These are phyloP conservation scores for Alternaria sp. DNA, from an alignment of 2,329 filamentous ascomycete genomes.

Conservation along the genomic window DNA sequence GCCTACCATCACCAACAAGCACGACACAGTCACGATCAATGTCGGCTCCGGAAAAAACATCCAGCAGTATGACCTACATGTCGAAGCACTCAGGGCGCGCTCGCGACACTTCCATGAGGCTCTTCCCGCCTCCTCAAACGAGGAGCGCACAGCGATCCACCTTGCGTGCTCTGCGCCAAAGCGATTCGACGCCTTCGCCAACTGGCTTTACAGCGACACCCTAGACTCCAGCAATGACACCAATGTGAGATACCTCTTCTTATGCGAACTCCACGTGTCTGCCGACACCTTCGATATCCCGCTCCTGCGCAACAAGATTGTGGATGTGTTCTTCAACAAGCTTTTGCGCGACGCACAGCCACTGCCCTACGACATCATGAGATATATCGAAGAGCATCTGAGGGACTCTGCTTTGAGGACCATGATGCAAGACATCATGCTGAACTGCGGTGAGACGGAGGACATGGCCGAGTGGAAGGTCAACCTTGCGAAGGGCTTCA, in stretches of 20 bases:
- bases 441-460: background rate
- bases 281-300: background rate
- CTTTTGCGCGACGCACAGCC: background rate
- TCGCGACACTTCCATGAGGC: background rate
- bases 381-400: background rate
- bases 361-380: background rate
- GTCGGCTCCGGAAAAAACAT: background rate
- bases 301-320: background rate
- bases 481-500: background rate
- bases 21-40: background rate
- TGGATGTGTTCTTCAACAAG: background rate
- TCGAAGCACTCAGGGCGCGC: background rate
- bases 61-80: background rate
- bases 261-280: background rate
- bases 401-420: background rate
- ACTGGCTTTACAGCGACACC: background rate
- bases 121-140: background rate
- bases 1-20: background rate
- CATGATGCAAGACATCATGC: background rate
- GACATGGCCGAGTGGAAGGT: background rate
- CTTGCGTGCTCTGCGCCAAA: background rate
- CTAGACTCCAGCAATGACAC: background rate
- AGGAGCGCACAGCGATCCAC: background rate
- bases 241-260: background rate
- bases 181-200: background rate